Conservation (phyloP, 1,284 basidiomycete genomes). For the Volvariella volvacea region DNA sequence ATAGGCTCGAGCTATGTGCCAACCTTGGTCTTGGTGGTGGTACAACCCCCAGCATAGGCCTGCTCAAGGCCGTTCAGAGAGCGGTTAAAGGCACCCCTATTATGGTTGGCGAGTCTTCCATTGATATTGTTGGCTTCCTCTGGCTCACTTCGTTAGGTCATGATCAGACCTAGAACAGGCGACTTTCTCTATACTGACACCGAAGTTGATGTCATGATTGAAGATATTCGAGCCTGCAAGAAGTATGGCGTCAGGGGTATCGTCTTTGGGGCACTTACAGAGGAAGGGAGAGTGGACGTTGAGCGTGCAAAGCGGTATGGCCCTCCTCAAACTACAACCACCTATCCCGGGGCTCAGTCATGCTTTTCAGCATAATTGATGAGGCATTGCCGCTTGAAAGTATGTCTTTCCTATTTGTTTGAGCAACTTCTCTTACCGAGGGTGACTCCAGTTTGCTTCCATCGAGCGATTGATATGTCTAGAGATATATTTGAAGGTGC, state of each 20-base stretch:
- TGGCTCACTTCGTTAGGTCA: conserved; percentile 38
- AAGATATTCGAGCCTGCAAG: conserved; percentile 63
- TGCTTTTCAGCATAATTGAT: conserved; percentile 41
- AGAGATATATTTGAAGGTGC: conserved; percentile 46
- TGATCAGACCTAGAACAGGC: conserved; percentile 73
- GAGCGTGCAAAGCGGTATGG: conserved; percentile 41
- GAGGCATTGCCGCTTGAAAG: conserved; percentile 61
- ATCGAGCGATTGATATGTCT: conserved; percentile 78
- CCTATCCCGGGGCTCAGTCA: not conserved
- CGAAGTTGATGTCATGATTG: conserved; percentile 66
- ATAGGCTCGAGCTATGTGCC: conserved; percentile 73
- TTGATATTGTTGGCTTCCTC: conserved; percentile 4
- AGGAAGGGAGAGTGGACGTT: conserved; percentile 56
- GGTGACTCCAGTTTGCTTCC: conserved; percentile 61
- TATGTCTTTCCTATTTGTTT: conserved; percentile 16
- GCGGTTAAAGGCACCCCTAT: conserved; percentile 44
- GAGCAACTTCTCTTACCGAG: conserved; percentile 6
- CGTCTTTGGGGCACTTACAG: conserved; percentile 61
- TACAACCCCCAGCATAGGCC: conserved; percentile 69
- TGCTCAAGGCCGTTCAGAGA: conserved; percentile 50
- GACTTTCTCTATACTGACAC: conserved; percentile 66
- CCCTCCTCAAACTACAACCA: not conserved
- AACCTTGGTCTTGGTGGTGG: conserved; percentile 71
- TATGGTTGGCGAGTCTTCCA: conserved; percentile 44
- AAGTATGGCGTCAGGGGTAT: conserved; percentile 53